A percentile compares a stretch with the other conserved stretches of the same genome.
Conservation (phyloP, 2,329 filamentous ascomycete genomes). For the Metarhizium guizhouense region DNA sequence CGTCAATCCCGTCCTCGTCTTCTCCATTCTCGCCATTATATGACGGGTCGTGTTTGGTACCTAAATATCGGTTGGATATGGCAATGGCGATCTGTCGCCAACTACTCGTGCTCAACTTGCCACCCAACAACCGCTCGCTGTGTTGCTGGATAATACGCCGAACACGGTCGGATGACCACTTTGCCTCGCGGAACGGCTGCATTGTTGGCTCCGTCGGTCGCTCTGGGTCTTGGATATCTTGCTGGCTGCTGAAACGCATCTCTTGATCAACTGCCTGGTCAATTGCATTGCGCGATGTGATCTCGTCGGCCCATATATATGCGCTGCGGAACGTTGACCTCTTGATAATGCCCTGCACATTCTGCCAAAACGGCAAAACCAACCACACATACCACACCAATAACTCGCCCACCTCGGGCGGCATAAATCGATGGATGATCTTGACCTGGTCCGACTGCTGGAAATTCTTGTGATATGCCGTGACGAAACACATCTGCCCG, state of each 20-base stretch:
- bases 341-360: constrained; percentile 1
- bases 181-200: neutral
- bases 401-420: constrained; percentile 14
- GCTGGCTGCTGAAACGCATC: too few relatives aligned
- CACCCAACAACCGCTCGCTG: constrained; percentile 3
- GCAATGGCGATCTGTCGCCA: too few relatives aligned
- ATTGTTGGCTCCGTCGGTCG: too few relatives aligned
- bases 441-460: constrained; percentile 13
- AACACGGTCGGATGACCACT: constrained; percentile 1
- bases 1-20: too few relatives aligned
- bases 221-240: too few relatives aligned
- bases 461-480: constrained; percentile 15
- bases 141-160: constrained; percentile 2
- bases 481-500: constrained; percentile 11
- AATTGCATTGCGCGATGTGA: neutral
- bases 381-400: constrained; percentile 18
- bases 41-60: too few relatives aligned
- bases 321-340: neutral
- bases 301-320: constrained; percentile 3
- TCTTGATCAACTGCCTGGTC: neutral
- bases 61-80: too few relatives aligned
- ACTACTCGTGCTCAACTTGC: too few relatives aligned
- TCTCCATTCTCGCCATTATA: too few relatives aligned
- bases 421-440: constrained; percentile 17
- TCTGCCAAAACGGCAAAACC: constrained; percentile 10